Evolutionary conservation across 1,284 basidiomycete genomes (phyloP).

Genomic region (Erythrobasidium hasegawianum): DNA sequence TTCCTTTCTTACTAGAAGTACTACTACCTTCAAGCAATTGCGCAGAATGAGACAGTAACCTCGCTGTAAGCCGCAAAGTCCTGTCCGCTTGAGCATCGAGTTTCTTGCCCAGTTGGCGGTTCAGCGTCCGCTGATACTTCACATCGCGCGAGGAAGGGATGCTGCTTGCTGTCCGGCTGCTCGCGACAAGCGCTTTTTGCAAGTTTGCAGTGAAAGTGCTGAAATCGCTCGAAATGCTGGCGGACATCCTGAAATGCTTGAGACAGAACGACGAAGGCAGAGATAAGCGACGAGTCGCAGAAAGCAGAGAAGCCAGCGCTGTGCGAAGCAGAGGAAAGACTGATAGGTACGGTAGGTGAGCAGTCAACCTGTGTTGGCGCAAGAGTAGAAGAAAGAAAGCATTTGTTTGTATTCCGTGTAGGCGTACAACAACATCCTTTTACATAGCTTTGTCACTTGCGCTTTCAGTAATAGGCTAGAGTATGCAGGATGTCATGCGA

Average conservation of each 20-base stretch:
- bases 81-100: constrained; percentile 37
- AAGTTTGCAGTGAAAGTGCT: background rate
- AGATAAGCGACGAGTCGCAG: background rate
- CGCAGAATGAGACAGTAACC: constrained; percentile 58
- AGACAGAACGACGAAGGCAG: background rate
- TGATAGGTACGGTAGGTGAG: background rate
- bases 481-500: constrained; percentile 90
- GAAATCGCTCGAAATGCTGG: constrained; percentile 5
- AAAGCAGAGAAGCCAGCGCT: background rate
- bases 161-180: constrained; percentile 26
- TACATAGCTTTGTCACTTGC: background rate
- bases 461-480: constrained; percentile 76
- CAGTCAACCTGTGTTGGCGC: no score
- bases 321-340: background rate
- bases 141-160: constrained; percentile 40
- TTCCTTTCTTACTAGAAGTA: constrained; percentile 50
- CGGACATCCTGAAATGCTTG: background rate
- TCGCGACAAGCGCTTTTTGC: constrained; percentile 18
- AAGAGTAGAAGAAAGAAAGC: no score
- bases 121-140: constrained; percentile 42
- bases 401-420: no score
- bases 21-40: constrained; percentile 48
- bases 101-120: constrained; percentile 35
- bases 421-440: background rate
- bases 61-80: constrained; percentile 59